Evolutionary conservation across 2,329 filamentous ascomycete genomes (phyloP).

Genomic region (Clathrospora elynae): DNA sequence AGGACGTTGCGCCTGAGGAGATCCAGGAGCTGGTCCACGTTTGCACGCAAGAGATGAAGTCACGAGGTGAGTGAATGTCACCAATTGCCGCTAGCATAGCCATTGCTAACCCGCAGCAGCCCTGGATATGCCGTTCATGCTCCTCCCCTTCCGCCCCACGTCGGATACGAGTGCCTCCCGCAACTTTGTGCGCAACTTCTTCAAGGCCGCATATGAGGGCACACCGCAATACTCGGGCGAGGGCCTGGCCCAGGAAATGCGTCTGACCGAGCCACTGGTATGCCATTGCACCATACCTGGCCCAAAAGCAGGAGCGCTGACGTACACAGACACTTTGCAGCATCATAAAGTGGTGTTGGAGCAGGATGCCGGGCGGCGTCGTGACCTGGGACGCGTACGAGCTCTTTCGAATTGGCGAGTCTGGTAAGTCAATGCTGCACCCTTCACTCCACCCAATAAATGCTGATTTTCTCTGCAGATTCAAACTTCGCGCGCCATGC

Average conservation of each 20-base stretch:
- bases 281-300: conserved; percentile 27
- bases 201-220: conserved; percentile 69
- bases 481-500: conserved; percentile 89
- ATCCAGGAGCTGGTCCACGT: conserved; percentile 83
- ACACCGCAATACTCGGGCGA: conserved; percentile 67
- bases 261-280: conserved; percentile 93
- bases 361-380: conserved; percentile 83
- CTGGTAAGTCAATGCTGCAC: conserved; percentile 63
- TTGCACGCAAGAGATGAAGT: conserved; percentile 91
- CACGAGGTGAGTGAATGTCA: conserved; percentile 70
- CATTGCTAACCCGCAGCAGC: conserved; percentile 57
- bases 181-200: conserved; percentile 91
- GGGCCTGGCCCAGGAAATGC: conserved; percentile 78
- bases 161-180: conserved; percentile 90
- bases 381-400: conserved; percentile 98
- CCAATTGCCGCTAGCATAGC: neutral
- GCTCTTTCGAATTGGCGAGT: conserved; percentile 91
- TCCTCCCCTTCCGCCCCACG: conserved; percentile 90
- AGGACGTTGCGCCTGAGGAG: conserved; percentile 83
- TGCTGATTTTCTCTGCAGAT: conserved; percentile 61
- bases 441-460: conserved; percentile 1
- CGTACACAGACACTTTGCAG: conserved; percentile 78
- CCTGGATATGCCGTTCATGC: conserved; percentile 87
- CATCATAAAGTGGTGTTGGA: conserved; percentile 98
- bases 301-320: conserved; percentile 18